Evolutionary conservation across 2,329 filamentous ascomycete species (phyloP).

Genomic region (Dactylellina leptospora): DNA sequence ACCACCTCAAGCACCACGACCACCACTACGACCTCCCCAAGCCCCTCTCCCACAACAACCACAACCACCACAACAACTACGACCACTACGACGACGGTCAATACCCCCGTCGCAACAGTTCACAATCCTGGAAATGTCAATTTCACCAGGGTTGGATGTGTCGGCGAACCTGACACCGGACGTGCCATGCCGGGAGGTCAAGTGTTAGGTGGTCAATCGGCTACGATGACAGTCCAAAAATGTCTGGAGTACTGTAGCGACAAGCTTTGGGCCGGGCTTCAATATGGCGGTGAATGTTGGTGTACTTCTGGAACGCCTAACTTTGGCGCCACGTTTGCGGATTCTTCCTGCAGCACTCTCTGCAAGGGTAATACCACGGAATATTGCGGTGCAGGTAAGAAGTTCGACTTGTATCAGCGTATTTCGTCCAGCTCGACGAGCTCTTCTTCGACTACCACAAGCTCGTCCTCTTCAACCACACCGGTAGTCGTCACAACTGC

Average conservation of each 20-base stretch:
- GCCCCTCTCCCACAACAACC: constrained; percentile 13
- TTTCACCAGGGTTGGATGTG: constrained; percentile 57
- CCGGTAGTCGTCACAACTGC: constrained; percentile 27
- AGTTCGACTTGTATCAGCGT: constrained; percentile 42
- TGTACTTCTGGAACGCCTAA: constrained; percentile 13
- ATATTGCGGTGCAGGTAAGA: constrained; percentile 51
- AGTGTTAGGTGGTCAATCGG: constrained; percentile 19
- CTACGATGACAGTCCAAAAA: constrained; percentile 50
- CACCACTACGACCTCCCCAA: constrained; percentile 1
- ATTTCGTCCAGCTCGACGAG: constrained; percentile 4
- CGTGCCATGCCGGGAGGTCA: constrained; percentile 41
- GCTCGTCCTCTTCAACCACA: constrained; percentile 10
- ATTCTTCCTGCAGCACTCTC: constrained; percentile 9
- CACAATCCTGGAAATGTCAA: constrained; percentile 56
- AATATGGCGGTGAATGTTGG: constrained; percentile 53
- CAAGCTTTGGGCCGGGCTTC: constrained; percentile 42
- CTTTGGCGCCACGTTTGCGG: constrained; percentile 22
- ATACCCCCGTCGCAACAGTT: constrained; percentile 55
- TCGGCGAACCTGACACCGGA: constrained; percentile 26
- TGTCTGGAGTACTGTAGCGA: constrained; percentile 47
- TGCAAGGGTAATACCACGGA: constrained; percentile 44
- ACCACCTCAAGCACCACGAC: background rate
- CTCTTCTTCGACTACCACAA: constrained; percentile 50
- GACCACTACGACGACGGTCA: constrained; percentile 39
- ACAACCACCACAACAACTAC: constrained; percentile 31